Percentiles rank a stretch among this genome's conserved stretches.
These are phyloP conservation scores for Cynara cardunculus DNA, from an alignment of 129 eudicot species.

Conservation along the genomic window DNA sequence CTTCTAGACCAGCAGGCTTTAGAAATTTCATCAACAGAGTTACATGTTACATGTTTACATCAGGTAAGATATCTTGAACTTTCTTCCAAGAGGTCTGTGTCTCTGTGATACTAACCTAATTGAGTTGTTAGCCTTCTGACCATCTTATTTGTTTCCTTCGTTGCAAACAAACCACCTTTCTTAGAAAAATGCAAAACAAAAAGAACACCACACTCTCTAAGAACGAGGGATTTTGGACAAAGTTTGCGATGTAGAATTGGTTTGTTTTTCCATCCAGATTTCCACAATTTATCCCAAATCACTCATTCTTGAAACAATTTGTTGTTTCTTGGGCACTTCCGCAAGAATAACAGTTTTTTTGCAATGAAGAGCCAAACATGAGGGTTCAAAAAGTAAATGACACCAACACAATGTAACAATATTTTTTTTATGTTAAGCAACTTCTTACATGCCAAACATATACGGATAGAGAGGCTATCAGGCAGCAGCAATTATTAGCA, in stretches of 20 bases:
- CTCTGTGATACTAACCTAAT: background rate
- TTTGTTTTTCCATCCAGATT: conserved; percentile 13
- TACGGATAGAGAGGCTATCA: conserved; percentile 86
- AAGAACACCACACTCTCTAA: background rate
- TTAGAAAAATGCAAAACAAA: background rate
- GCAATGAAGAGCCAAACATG: background rate
- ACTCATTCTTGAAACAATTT: background rate
- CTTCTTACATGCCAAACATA: conserved; percentile 91
- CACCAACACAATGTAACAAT: conserved; percentile 1
- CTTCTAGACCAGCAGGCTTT: conserved; percentile 80
- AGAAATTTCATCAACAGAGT: conserved; percentile 70
- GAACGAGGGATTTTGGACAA: conserved; percentile 9
- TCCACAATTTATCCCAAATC: background rate
- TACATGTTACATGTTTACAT: conserved; percentile 65
- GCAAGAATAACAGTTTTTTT: background rate
- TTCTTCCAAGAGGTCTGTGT: background rate
- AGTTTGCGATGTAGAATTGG: background rate
- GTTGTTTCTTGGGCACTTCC: background rate
- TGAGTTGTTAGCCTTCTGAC: background rate
- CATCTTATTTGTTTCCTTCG: background rate
- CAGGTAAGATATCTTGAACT: conserved; percentile 46
- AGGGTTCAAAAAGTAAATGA: conserved; percentile 7
- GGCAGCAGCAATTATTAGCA: conserved; percentile 93
- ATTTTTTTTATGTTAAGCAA: conserved; percentile 47
- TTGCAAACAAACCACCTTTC: conserved; percentile 11